phyloP scores from a whole-genome alignment of 1,139 yeast species.

The Protomyces inundatus region DNA sequence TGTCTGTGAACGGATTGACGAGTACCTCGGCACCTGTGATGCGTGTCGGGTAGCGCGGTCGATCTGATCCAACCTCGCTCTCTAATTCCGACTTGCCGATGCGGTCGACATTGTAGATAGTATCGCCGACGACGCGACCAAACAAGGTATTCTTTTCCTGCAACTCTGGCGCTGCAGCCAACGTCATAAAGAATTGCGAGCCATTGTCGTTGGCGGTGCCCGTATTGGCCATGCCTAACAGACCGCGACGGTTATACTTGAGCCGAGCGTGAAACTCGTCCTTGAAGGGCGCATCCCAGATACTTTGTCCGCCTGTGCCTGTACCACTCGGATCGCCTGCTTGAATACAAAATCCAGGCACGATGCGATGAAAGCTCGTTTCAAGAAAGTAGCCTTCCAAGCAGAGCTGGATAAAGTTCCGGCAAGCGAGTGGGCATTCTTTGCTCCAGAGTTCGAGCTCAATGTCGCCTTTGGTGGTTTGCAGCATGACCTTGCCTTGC shows the following conservation, averaged over 20 bases:
- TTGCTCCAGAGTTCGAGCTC: slow-evolving; percentile 66
- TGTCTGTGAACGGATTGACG: slow-evolving; percentile 50
- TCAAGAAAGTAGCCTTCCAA: slow-evolving; percentile 44
- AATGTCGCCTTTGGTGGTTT: slow-evolving; percentile 58
- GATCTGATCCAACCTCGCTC: slow-evolving; percentile 39
- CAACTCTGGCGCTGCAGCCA: slow-evolving; percentile 45
- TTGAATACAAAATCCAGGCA: slow-evolving; percentile 44
- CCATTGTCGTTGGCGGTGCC: slow-evolving; percentile 41
- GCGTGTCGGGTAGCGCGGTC: slow-evolving; percentile 51
- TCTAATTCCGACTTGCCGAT: slow-evolving; percentile 51
- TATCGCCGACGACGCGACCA: slow-evolving; percentile 60
- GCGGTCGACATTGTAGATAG: slow-evolving; percentile 51
- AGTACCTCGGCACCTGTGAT: slow-evolving; percentile 46
- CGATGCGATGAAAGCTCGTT: slow-evolving; percentile 44
- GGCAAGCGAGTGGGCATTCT: slow-evolving; percentile 54
- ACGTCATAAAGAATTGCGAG: slow-evolving; percentile 53
- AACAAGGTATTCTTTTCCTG: slow-evolving; percentile 51
- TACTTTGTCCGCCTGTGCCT: slow-evolving; percentile 38
- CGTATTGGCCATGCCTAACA: slow-evolving; percentile 49
- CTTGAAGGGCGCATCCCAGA: slow-evolving; percentile 37
- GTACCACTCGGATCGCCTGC: slow-evolving; percentile 41
- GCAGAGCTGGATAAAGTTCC: slow-evolving; percentile 50
- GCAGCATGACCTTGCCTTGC: slow-evolving; percentile 45
- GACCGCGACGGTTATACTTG: slow-evolving; percentile 51
- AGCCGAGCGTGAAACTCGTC: slow-evolving; percentile 57